Evolutionary conservation across 352 stramenopile species (phyloP).

Genomic region (Pythium brachiatum): DNA sequence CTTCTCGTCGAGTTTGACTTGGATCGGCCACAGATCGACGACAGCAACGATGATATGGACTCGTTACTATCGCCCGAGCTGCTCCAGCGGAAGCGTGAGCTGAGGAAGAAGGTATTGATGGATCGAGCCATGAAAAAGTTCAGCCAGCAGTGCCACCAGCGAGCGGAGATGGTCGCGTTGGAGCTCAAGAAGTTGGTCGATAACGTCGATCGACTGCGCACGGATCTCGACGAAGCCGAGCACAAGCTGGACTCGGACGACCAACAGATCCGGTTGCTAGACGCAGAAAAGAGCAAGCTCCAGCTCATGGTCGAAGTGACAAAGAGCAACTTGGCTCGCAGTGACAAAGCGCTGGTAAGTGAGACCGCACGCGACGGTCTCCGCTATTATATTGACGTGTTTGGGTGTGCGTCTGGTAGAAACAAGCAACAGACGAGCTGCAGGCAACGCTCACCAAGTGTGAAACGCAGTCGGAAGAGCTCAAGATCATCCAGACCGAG

Average conservation of each 20-base stretch:
- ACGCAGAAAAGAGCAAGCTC: conserved; percentile 66
- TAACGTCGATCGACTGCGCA: conserved; percentile 36
- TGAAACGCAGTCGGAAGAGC: conserved; percentile 32
- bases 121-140: conserved; percentile 77
- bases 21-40: conserved; percentile 32
- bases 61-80: conserved; percentile 51
- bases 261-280: conserved; percentile 54
- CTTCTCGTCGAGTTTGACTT: conserved; percentile 53
- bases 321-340: conserved; percentile 46
- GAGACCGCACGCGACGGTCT: not conserved
- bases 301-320: conserved; percentile 57
- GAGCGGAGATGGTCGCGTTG: conserved; percentile 51
- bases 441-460: conserved; percentile 33
- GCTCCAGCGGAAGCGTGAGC: conserved; percentile 66
- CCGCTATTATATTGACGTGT: not conserved
- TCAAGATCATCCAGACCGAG: conserved; percentile 31
- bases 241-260: conserved; percentile 75
- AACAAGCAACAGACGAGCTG: conserved; percentile 53
- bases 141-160: conserved; percentile 54
- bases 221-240: conserved; percentile 61
- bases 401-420: conserved; percentile 25
- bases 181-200: conserved; percentile 58
- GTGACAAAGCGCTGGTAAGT: conserved; percentile 49
- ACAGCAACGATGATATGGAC: conserved; percentile 23
- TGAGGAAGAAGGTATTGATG: conserved; percentile 66